A percentile compares a stretch with the other conserved stretches of the same genome.
These are phyloP conservation scores for Rhizophagus sp. DNA, from an alignment of 192 early-diverging fungal species.

Conservation along the genomic window DNA sequence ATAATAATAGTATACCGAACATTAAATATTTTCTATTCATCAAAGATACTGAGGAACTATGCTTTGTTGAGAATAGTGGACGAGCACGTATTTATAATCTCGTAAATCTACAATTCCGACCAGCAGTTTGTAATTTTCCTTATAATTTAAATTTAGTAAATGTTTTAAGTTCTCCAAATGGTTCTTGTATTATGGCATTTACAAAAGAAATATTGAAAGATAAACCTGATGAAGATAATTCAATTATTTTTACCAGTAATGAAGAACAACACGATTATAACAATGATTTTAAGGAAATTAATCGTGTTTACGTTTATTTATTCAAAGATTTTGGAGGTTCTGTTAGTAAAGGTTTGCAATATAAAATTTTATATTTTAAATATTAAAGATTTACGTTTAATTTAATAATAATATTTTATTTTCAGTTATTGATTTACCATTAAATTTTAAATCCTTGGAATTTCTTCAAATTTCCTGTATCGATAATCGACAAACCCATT, in stretches of 20 bases:
- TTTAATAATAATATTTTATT: not conserved
- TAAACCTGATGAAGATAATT: not conserved
- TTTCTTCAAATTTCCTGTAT: not conserved
- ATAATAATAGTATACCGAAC: too few relatives aligned
- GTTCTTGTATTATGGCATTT: slow-evolving; percentile 10
- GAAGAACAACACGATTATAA: not conserved
- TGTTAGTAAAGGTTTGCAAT: not conserved
- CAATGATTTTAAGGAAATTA: not conserved
- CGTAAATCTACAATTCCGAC: not conserved
- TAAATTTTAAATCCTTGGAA: not conserved
- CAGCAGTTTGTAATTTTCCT: not conserved
- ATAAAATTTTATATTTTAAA: not conserved
- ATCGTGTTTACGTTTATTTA: slow-evolving; percentile 1
- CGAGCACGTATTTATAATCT: not conserved
- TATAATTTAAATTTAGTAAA: not conserved
- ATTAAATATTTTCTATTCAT: slow-evolving; percentile 7
- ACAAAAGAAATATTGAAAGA: not conserved
- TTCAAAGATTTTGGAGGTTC: not conserved
- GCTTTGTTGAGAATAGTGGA: slow-evolving; percentile 7
- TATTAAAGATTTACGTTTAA: not conserved
- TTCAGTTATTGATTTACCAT: not conserved
- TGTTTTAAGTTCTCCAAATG: slow-evolving; percentile 9
- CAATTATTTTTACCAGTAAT: not conserved
- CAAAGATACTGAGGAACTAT: slow-evolving; percentile 7
- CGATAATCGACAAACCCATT: slow-evolving; percentile 1